A percentile compares a stretch with the other conserved stretches of the same genome.
phyloP scores from a whole-genome alignment of 192 early-diverging fungal genomes.

The Coemansia sp. region DNA sequence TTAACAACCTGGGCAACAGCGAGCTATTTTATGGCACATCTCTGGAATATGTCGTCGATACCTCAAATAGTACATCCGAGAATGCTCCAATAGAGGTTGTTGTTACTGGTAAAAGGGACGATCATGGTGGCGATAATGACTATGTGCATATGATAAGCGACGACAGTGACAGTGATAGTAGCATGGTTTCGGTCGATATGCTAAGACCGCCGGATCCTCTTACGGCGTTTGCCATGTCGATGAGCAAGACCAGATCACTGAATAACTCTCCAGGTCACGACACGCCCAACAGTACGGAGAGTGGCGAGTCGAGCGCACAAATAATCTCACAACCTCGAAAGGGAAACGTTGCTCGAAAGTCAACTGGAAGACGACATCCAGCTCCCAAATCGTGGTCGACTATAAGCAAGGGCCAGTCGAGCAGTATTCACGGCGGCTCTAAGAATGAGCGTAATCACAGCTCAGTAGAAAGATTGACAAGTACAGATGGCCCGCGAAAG shows the following conservation, averaged over 20 bases:
- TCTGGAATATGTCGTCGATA: constrained; percentile 6
- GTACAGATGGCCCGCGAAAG: neutral
- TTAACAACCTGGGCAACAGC: neutral
- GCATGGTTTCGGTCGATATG: constrained; percentile 8
- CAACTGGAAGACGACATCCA: neutral
- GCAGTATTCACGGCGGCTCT: neutral
- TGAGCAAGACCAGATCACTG: neutral
- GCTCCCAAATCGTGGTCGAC: neutral
- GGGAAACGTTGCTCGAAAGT: constrained; percentile 1
- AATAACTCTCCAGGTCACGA: neutral
- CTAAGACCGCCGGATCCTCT: neutral
- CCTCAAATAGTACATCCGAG: neutral
- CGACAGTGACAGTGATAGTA: constrained; percentile 8
- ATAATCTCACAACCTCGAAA: neutral
- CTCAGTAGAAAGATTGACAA: neutral
- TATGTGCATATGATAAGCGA: neutral
- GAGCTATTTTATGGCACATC: constrained; percentile 4
- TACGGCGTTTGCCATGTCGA: neutral
- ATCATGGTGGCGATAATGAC: neutral
- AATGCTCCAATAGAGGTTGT: constrained; percentile 11
- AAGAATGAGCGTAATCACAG: neutral
- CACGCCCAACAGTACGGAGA: neutral
- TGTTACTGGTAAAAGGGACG: constrained; percentile 8
- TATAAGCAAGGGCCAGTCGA: neutral
- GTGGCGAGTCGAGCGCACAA: neutral